Evolutionary conservation across 176 grass and related monocot species (phyloP).

Genomic region (Guadua angustifolia): DNA sequence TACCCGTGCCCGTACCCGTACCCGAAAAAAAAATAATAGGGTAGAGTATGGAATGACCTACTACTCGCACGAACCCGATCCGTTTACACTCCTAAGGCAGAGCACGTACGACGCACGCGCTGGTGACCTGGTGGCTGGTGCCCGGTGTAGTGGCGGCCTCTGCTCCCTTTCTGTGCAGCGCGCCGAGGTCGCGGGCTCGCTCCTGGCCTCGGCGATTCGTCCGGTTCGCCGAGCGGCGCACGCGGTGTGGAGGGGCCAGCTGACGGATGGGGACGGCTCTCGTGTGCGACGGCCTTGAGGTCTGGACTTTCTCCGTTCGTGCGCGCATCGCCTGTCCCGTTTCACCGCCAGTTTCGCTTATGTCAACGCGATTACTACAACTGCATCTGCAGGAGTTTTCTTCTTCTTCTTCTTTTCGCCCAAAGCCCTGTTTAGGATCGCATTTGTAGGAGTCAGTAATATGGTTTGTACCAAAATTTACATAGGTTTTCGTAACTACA

Average conservation of each 20-base stretch:
- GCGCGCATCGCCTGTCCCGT: background rate
- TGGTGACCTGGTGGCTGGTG: too few relatives aligned
- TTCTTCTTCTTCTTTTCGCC: too few relatives aligned
- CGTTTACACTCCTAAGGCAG: too few relatives aligned
- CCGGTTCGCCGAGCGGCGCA: background rate
- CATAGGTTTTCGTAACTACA: too few relatives aligned
- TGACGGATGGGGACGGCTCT: constrained; percentile 33
- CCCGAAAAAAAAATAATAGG: too few relatives aligned
- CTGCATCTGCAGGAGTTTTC: background rate
- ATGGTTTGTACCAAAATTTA: too few relatives aligned
- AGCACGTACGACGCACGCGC: background rate
- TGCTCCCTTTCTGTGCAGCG: background rate
- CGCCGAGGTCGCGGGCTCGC: background rate
- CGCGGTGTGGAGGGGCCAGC: background rate
- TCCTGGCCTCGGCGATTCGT: background rate
- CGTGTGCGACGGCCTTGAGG: background rate
- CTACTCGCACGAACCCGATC: too few relatives aligned
- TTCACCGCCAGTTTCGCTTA: background rate
- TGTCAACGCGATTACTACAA: background rate
- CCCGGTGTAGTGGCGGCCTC: background rate
- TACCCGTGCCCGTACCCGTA: too few relatives aligned
- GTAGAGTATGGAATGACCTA: too few relatives aligned
- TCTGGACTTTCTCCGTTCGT: background rate
- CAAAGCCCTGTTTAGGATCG: too few relatives aligned
- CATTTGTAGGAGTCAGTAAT: too few relatives aligned